Evolutionary conservation across 306 rosid genomes (phyloP).

Genomic region (Oemleria cerasiformis): DNA sequence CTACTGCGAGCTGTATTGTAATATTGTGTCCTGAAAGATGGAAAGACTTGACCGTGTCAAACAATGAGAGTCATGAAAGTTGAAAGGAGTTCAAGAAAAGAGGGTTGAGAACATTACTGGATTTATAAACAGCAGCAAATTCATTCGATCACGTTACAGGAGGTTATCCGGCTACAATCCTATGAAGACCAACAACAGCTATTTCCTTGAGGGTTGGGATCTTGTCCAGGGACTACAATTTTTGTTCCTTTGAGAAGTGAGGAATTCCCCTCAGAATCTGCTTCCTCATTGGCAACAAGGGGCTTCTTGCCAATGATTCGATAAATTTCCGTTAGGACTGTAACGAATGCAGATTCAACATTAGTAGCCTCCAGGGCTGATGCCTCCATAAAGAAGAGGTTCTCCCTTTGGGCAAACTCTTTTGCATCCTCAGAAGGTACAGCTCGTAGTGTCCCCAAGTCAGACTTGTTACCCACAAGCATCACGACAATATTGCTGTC

Average conservation of each 20-base stretch:
- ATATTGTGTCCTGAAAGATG: conserved; percentile 4
- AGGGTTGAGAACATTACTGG: conserved; percentile 25
- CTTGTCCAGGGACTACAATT: conserved; percentile 54
- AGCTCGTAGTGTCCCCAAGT: conserved; percentile 60
- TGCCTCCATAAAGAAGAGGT: conserved; percentile 83
- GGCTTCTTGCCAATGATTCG: conserved; percentile 56
- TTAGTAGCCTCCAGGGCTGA: conserved; percentile 89
- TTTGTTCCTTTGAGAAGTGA: conserved; percentile 64
- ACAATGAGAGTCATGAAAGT: conserved; percentile 8
- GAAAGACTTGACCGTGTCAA: conserved; percentile 9
- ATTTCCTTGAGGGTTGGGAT: conserved; percentile 43
- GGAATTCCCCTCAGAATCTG: conserved; percentile 53
- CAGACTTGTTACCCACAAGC: conserved; percentile 96
- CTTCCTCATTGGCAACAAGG: conserved; percentile 53
- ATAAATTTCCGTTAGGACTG: conserved; percentile 79
- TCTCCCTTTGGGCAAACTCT: conserved; percentile 71
- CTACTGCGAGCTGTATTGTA: background rate
- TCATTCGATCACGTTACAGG: conserved; percentile 10
- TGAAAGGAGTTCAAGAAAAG: conserved; percentile 3
- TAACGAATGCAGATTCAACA: conserved; percentile 76
- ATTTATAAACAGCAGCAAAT: conserved; percentile 20
- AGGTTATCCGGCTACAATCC: conserved; percentile 17
- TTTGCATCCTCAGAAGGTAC: conserved; percentile 71
- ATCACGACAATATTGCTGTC: conserved; percentile 73
- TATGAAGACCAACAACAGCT: conserved; percentile 62